A percentile compares a stretch with the other conserved stretches of the same genome.
phyloP scores from a whole-genome alignment of 139 green algal genomes.

The Mesotaenium endlicherianum region DNA sequence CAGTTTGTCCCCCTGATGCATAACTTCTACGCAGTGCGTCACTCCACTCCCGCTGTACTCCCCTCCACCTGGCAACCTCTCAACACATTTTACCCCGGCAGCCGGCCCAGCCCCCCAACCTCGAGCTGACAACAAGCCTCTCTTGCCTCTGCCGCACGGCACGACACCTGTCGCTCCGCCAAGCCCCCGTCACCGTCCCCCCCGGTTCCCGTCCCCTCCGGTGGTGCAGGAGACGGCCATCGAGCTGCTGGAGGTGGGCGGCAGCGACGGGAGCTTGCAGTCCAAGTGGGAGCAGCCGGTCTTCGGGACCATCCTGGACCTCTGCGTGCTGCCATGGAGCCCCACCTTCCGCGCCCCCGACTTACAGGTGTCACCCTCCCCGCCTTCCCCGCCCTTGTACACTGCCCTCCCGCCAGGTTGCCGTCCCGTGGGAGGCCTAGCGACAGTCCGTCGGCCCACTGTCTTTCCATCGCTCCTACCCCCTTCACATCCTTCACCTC shows the following conservation, averaged over 20 bases:
- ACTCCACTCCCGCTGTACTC: not conserved
- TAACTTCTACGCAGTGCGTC: not conserved
- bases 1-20: not conserved
- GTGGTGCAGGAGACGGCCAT: constrained; percentile 31
- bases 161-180: not conserved
- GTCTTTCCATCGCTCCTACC: not conserved
- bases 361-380: not conserved
- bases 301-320: constrained; percentile 46
- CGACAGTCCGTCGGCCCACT: not conserved
- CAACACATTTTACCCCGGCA: not conserved
- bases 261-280: constrained; percentile 13
- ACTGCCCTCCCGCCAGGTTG: not conserved
- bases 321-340: constrained; percentile 39
- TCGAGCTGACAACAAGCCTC: no score
- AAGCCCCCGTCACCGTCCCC: not conserved
- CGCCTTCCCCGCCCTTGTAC: not conserved
- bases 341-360: not conserved
- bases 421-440: no score
- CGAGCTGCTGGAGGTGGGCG: constrained; percentile 23
- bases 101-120: not conserved
- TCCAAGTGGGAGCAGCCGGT: constrained; percentile 48
- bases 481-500: not conserved
- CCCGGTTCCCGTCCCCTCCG: not conserved
- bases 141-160: not conserved
- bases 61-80: not conserved